phyloP scores from a whole-genome alignment of 2,329 filamentous ascomycete genomes.

The Graphilbum sp. region DNA sequence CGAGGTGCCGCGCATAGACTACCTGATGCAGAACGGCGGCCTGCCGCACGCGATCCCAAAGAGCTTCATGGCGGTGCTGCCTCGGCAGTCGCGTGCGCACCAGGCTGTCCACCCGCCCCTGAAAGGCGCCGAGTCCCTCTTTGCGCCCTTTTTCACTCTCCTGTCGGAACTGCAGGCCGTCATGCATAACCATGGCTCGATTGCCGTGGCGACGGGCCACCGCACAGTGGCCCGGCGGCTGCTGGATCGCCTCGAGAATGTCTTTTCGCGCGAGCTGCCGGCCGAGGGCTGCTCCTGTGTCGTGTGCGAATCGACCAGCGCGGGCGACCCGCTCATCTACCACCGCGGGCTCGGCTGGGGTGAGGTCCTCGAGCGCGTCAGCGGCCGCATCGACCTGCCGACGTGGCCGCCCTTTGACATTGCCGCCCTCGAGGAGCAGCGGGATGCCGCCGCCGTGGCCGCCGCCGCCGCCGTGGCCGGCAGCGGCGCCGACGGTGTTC shows the following conservation, averaged over 20 bases:
- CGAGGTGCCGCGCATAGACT: slow-evolving; percentile 73
- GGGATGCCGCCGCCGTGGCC: slow-evolving; percentile 30
- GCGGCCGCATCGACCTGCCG: slow-evolving; percentile 72
- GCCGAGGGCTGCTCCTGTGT: slow-evolving; percentile 72
- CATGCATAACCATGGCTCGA: slow-evolving; percentile 65
- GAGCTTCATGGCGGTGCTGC: slow-evolving; percentile 51
- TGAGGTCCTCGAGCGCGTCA: slow-evolving; percentile 84
- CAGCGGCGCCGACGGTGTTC: slow-evolving; percentile 12
- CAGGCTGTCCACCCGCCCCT: slow-evolving; percentile 38
- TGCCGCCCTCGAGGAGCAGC: slow-evolving; percentile 41
- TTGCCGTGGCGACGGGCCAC: slow-evolving; percentile 91
- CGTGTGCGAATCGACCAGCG: slow-evolving; percentile 46
- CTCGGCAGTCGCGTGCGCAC: slow-evolving; percentile 29
- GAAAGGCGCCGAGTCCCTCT: slow-evolving; percentile 54
- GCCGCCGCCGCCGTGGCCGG: slow-evolving; percentile 13
- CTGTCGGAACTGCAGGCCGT: slow-evolving; percentile 78
- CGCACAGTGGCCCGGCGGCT: slow-evolving; percentile 82
- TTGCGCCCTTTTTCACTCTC: slow-evolving; percentile 66
- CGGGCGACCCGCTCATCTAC: slow-evolving; percentile 17
- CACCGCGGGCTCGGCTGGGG: slow-evolving; percentile 78
- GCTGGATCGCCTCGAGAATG: slow-evolving; percentile 78
- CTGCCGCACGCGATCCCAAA: slow-evolving; percentile 56
- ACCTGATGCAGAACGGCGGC: slow-evolving; percentile 79
- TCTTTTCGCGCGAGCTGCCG: slow-evolving; percentile 86
- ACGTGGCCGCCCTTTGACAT: slow-evolving; percentile 79